Base-by-base conservation (phyloP, 2,329 filamentous ascomycete species). In the Didymella keratinophila region DNA sequence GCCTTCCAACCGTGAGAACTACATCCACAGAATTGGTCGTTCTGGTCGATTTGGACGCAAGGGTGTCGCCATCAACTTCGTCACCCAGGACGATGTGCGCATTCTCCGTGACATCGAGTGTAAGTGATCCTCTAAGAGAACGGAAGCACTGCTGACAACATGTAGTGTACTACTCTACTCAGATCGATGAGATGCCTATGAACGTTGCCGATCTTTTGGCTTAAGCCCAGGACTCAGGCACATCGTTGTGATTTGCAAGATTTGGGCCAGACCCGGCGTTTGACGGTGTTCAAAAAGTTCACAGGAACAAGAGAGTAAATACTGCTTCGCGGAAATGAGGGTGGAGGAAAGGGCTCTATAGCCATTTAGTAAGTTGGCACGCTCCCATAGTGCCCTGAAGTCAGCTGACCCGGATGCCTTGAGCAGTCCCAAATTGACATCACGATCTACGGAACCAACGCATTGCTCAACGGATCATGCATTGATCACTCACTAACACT, bases 141-240 rank as follows among this genome's bases (percentile, higher is more conserved):
- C 8, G 16, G 20, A 20, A 21, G 18, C 10, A 12, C 39, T 56
- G 57, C 80, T 83, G 64, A 83, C 62, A 53, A 44, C 18, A 54
- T 39, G 11, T 64, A 92, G 89, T 96, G 73, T 96, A 96, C 81
- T 96, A 96, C 80, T 96, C 92, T 16, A 97, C 93, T 45, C 93
- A 97, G 81, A 97, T 97, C 69, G 93, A 97, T 71, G 93, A 97
- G 83, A 97, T 97, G 93, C 93, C 93, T 18, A 97, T 97, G 93
- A 97, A 97, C 74, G 92, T 76, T 36, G 73, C 73, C 23, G 73
- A 76, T 55, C 65, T 76, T 21, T 59, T 76, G 42, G 63, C 71
- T 14, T 76, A 70, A 59, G 44, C n/a, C 5, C 2, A 28, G 25
- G n/a, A 14, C 18, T 2, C 9, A 41, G n/a, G n/a, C n/a, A 39